Evolutionary conservation across 2,329 filamentous ascomycete genomes (phyloP), one percentile per base, ranked within the genome.

Genomic region (Stromatinia cepivora): DNA sequence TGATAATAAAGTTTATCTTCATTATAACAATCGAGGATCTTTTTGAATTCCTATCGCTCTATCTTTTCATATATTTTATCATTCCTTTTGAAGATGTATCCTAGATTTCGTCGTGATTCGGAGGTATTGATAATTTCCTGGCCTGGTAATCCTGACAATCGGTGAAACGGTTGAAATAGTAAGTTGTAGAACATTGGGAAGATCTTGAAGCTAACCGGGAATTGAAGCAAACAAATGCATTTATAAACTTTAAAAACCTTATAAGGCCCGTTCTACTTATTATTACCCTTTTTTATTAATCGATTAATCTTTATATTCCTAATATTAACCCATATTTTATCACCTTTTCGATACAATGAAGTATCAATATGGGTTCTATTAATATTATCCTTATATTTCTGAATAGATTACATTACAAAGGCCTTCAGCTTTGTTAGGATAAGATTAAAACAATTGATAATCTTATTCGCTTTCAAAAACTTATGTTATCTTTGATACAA

Each of bases 131-230:
- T 52, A 4, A 11, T 52, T 11, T 28, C 5, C 25, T 52, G 2
- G 6, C 2, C 6, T 0, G 1, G 0, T 53, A 53, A 53, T 53
- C 13, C n/a, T 1, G 1, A 28, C 25, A 13, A 52, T 0, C 3
- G 6, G 13, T 52, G 4, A 52, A 25, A 10, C 13, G 9, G 5
- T 52, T 28, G 4, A 3, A 52, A 13, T 28, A 48, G 25, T 13
- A 5, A 52, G 4, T 52, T 52, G 25, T 52, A 13, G 2, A 52
- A 52, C 25, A 52, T 15, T 52, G 9, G 10, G 11, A 52, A 52
- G 2, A 52, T 52, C 22, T 52, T 52, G 11, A 52, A 52, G 5
- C 5, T 52, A 28, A 25, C 25, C 1, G 11, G 5, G 13, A 52
- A 10, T 28, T 52, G 5, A 52, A 52, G n/a, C 13, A 52, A 13